Base-by-base conservation (phyloP, 2,329 filamentous ascomycete species). In the Colletotrichum cordylinicola region DNA sequence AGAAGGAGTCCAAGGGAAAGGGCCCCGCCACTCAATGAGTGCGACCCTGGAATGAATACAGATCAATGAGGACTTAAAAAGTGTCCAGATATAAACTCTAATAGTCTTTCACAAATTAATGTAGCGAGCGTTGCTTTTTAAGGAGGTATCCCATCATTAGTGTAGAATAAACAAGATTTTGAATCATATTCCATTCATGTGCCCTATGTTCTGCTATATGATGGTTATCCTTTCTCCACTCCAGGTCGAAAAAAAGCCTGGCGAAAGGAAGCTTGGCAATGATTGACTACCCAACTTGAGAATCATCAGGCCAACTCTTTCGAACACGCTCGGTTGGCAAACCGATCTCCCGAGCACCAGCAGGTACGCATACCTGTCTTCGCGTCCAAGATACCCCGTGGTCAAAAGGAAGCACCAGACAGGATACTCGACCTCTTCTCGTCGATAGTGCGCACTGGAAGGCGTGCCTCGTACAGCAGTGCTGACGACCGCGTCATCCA, bases 1-100 rank as follows among this genome's bases (percentile, higher is more conserved):
- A 71, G 56, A 73, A 73, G 61, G 52, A 66, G 67, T 35, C 48
- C 15, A 74, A 74, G 72, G 67, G 72, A 39, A 71, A 71, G 67
- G 60, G 31, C 3, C 29, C 33, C 6, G 60, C 60, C 10, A 43
- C 72, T 2, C 72, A 71, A 61, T 74, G 55, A 52, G 48, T 48
- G 33, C 15, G 13, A 2, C 6, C 12, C 12, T 29, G n/a, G n/a
- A 39, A 58, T 61, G 13, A 70, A 10, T 58, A 65, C 27, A 66
- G 60, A 60, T 18, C 24, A 21, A 39, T 29, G 21, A 12, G 13
- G 56, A 39, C 33, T 29, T 13, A 55, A 10, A 55, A 10, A 4
- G 1, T 29, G 27, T 60, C 37, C 56, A 15, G 7, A 24, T 24
- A 3, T 16, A 43, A 13, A 65, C n/a, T 61, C 37, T 74, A 71